These are phyloP conservation scores for Themeda triandra DNA, from an alignment of 176 grass and related monocot species.

Conservation along the genomic window DNA sequence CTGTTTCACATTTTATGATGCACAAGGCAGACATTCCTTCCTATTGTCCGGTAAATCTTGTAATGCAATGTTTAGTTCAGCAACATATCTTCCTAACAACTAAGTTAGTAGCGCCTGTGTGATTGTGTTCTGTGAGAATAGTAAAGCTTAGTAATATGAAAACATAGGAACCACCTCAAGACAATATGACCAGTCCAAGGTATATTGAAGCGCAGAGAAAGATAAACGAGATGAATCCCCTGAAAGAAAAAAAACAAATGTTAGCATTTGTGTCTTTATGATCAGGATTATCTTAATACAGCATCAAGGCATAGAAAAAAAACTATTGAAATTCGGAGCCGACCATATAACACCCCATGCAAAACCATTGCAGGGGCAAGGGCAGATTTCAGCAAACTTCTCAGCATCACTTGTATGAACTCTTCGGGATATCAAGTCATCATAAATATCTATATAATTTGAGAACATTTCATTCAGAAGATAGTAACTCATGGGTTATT, in stretches of 20 bases:
- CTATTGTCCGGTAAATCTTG: background rate
- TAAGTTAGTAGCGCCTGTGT: background rate
- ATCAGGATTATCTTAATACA: slow-evolving; percentile 2
- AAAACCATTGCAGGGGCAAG: slow-evolving; percentile 86
- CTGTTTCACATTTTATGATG: background rate
- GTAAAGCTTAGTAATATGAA: background rate
- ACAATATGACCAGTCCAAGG: slow-evolving; percentile 92
- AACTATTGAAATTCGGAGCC: slow-evolving; percentile 16
- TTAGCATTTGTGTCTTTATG: background rate
- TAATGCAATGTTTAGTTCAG: background rate
- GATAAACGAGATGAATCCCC: slow-evolving; percentile 86
- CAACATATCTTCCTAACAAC: background rate
- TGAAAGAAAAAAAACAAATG: slow-evolving; percentile 45
- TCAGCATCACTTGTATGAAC: slow-evolving; percentile 94
- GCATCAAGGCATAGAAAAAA: background rate
- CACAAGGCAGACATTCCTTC: background rate
- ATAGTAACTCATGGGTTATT: slow-evolving; percentile 8
- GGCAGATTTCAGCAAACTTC: slow-evolving; percentile 98
- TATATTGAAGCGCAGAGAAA: slow-evolving; percentile 84
- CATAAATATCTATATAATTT: slow-evolving; percentile 77
- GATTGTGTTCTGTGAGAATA: background rate
- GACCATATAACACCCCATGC: slow-evolving; percentile 95
- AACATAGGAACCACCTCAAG: slow-evolving; percentile 60
- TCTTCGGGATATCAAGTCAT: slow-evolving; percentile 96
- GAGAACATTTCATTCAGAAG: background rate